Base-by-base conservation (phyloP, 2,329 filamentous ascomycete species). In the Colletotrichum cereale region DNA sequence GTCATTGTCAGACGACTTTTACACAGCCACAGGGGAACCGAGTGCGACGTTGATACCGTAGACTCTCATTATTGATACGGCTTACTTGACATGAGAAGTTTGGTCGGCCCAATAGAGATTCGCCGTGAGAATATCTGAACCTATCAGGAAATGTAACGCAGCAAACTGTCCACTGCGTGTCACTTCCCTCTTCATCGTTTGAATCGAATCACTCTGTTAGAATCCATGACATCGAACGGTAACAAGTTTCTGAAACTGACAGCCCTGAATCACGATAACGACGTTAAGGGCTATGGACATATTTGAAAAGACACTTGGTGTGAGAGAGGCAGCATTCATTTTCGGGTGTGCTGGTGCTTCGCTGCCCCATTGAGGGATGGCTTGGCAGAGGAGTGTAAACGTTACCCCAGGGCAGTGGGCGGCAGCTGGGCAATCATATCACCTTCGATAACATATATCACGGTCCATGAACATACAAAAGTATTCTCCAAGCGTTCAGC, bases 91-190 rank as follows among this genome's bases (percentile, higher is more conserved):
- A 26, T 31, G 14, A 14, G 38, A 21, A 31, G 36, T n/a, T 16
- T 10, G 24, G 11, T 14, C 42, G 7, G 40, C 4, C 52, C 47
- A 47, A 44, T 31, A 29, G 44, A 42, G 21, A 38, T 29, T 21
- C n/a, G 57, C 29, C 29, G n/a, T 29, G 48, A 38, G 34, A 50
- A 42, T 50, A 57, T 40, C 16, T 50, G 57, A 57, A 44, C 52
- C 42, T 44, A 7, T 8, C 6, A 2, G 14, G 47, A 18, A 11
- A 36, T 14, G 6, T 34, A 18, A 53, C 12, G 21, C 42, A 67
- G 29, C 47, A 24, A 64, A 56, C 29, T 64, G 10, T 31, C n/a
- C n/a, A 1, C 12, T 11, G 10, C 8, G 42, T n/a, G 6, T 2
- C 44, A 34, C 50, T 7, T 34, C 29, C 16, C 14, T 8, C 4